Evolutionary conservation across 2,329 filamentous ascomycete genomes (phyloP).

Genomic region (Fusarium haematococcum): DNA sequence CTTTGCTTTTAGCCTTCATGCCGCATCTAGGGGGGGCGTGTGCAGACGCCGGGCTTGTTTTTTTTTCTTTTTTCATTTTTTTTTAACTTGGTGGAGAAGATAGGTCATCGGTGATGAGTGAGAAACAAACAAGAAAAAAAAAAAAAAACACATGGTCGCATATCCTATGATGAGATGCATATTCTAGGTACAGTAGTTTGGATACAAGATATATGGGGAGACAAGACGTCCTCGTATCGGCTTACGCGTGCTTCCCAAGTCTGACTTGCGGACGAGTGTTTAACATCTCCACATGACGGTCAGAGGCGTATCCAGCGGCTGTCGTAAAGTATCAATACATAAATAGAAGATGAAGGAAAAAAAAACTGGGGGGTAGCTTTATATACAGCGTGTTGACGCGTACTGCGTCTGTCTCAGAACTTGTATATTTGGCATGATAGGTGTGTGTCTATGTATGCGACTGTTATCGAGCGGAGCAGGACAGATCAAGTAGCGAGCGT

Average conservation of each 20-base stretch:
- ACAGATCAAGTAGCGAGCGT: constrained; percentile 11
- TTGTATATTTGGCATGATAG: background rate
- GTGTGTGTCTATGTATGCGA: background rate
- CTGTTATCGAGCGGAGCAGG: background rate
- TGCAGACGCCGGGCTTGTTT: background rate
- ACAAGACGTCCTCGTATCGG: constrained; percentile 32
- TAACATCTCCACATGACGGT: background rate
- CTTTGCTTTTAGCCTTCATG: background rate
- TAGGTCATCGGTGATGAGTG: background rate
- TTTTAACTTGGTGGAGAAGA: background rate
- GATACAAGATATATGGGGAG: background rate
- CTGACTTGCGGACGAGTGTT: background rate
- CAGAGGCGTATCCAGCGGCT: background rate
- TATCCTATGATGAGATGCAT: background rate
- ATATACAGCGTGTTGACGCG: background rate
- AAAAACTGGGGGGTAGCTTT: background rate
- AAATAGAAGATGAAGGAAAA: background rate
- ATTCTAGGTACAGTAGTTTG: background rate
- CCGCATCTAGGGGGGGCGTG: background rate
- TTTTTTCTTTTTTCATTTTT: too few species aligned
- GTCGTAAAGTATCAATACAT: background rate
- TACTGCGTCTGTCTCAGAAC: background rate
- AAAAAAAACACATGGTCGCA: background rate
- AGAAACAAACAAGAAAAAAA: background rate
- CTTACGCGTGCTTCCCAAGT: constrained; percentile 35